Base-by-base conservation (phyloP, 1,284 basidiomycete species). In the Leccinum discolor region DNA sequence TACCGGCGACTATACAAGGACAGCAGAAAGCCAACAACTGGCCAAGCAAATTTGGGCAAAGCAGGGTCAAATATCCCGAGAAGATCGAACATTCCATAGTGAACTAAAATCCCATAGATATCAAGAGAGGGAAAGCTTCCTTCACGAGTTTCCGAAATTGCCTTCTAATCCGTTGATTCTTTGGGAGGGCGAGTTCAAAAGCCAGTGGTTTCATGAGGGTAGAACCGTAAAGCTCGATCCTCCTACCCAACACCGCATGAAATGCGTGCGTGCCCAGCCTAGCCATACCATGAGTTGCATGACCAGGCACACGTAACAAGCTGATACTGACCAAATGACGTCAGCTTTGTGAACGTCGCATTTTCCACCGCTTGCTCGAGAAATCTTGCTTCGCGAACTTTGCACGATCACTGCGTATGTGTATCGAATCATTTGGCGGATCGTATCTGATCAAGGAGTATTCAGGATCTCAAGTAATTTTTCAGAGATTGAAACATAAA, bases 231-330 rank as follows among this genome's bases (percentile, higher is more conserved):
- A 75, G 75, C n/a, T 83, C 80, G 23, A 84, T 80, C 69, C 88
- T 91, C 38, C 79, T 81, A 2, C 80, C 80, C 4, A 96, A 76
- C 42, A 94, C 84, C 10, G 83, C 80, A 69, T 87, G 82, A 74
- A 95, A 93, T 1, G 94, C 94, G 67, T 89, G 87, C 58, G 82
- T 83, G 14, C 94, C 93, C n/a, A 96, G 82, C 89, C 94, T 96
- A 71, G n/a, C 23, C 64, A 61, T 58, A 35, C 38, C 64, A 59
- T 66, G 35, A 68, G 61, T 42, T 42, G 50, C 40, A 57, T 26
- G 59, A 50, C 60, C 62, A 16, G 50, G 16, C 5, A 65, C 26
- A 32, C 16, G 42, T 60, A n/a, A 23, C 54, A 26, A 35, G 32
- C 16, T 23, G 60, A 50, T 44, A 65, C 86, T 76, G 72, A 94